These are phyloP conservation scores for Epichloe sibirici DNA, from an alignment of 2,329 filamentous ascomycete species.

Conservation along the genomic window DNA sequence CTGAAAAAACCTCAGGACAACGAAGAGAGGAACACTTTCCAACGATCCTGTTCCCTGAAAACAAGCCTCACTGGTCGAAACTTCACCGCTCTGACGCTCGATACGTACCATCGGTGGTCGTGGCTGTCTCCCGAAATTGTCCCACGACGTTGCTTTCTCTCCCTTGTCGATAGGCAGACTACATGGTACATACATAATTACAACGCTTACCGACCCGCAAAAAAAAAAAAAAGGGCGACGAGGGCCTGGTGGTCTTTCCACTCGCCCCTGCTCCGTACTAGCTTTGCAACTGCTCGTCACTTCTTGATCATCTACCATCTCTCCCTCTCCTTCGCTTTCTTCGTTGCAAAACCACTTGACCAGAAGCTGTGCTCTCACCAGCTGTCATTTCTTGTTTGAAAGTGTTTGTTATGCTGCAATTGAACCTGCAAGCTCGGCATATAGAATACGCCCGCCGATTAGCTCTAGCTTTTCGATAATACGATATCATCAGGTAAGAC, in stretches of 20 bases:
- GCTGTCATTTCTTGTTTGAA: neutral
- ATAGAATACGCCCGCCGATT: neutral
- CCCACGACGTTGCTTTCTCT: conserved; percentile 1
- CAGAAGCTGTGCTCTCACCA: conserved; percentile 1
- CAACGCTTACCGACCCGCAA: conserved; percentile 1
- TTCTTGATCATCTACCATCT: conserved; percentile 1
- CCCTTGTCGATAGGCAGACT: conserved; percentile 1
- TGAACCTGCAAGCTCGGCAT: neutral
- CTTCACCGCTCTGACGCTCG: neutral
- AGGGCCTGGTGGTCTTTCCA: conserved; percentile 1
- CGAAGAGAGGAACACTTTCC: no score
- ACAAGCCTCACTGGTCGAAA: neutral
- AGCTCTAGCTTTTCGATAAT: neutral
- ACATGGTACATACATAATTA: neutral
- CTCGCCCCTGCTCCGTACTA: conserved; percentile 1
- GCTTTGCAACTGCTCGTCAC: conserved; percentile 1
- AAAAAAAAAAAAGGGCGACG: conserved; percentile 6
- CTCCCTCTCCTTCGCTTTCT: neutral
- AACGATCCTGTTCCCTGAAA: neutral
- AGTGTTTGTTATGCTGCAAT: neutral
- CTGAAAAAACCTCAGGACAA: neutral
- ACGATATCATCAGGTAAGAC: conserved; percentile 2
- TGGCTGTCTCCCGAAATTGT: neutral
- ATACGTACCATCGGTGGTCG: neutral
- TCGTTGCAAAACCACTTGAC: neutral